Evolutionary conservation across 2,329 filamentous ascomycete species (phyloP).

Genomic region (Lojkania enalia): DNA sequence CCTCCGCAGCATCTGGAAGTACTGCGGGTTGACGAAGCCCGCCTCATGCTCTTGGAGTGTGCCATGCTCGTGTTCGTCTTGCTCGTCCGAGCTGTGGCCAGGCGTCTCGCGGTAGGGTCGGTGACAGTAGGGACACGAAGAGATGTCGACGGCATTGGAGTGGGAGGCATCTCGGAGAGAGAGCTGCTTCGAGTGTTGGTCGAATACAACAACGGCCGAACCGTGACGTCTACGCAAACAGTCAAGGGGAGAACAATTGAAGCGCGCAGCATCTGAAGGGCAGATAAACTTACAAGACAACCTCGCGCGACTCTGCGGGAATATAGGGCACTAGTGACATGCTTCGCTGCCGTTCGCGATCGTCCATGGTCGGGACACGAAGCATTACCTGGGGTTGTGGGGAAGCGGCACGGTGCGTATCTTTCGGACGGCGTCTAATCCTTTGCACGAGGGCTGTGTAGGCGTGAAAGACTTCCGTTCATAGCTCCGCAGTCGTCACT

Average conservation of each 20-base stretch:
- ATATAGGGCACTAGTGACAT: constrained; percentile 78
- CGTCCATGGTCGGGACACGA: constrained; percentile 26
- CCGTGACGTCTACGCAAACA: constrained; percentile 72
- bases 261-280: not conserved
- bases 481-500: constrained; percentile 8
- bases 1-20: constrained; percentile 87
- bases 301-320: constrained; percentile 71
- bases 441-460: constrained; percentile 7
- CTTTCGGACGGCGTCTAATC: constrained; percentile 1
- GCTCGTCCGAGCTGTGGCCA: constrained; percentile 35
- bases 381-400: constrained; percentile 10
- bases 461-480: not conserved
- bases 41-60: constrained; percentile 49
- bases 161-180: constrained; percentile 70
- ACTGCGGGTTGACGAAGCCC: constrained; percentile 84
- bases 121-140: constrained; percentile 89
- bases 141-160: constrained; percentile 57
- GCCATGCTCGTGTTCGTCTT: constrained; percentile 38
- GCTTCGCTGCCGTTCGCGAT: constrained; percentile 39
- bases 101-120: constrained; percentile 63
- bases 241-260: constrained; percentile 16
- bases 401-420: constrained; percentile 12
- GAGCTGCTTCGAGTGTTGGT: constrained; percentile 81
- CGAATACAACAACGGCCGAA: constrained; percentile 89
- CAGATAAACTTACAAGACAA: constrained; percentile 69